Evolutionary conservation across 805 yeast genomes (phyloP).

Genomic region (Candida incommunis): DNA sequence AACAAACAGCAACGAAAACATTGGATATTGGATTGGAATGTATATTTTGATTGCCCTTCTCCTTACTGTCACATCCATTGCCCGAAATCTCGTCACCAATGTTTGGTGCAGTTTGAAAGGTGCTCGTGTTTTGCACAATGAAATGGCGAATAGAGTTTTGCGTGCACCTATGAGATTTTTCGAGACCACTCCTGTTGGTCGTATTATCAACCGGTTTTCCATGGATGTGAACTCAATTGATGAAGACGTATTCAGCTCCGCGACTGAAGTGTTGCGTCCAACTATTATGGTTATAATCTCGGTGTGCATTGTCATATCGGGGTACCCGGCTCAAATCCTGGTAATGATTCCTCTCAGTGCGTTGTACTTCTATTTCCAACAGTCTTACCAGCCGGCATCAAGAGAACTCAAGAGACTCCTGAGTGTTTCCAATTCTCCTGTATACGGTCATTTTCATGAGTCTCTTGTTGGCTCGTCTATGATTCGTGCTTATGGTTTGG

Average conservation of each 20-base stretch:
- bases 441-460: constrained; percentile 76
- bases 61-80: constrained; percentile 16
- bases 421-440: constrained; percentile 58
- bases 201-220: constrained; percentile 81
- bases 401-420: constrained; percentile 68
- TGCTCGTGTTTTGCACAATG: constrained; percentile 36
- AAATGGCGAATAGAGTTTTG: constrained; percentile 60
- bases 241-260: constrained; percentile 27
- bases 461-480: constrained; percentile 66
- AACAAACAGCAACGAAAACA: constrained; percentile 49
- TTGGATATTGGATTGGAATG: constrained; percentile 47
- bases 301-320: constrained; percentile 36
- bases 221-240: constrained; percentile 84
- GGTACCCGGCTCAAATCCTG: not conserved
- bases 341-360: constrained; percentile 53
- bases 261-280: constrained; percentile 26
- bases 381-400: constrained; percentile 51
- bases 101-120: constrained; percentile 24
- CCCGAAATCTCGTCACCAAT: not conserved
- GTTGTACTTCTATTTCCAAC: constrained; percentile 57
- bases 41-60: constrained; percentile 53
- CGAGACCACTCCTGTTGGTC: constrained; percentile 91
- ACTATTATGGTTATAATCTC: constrained; percentile 69
- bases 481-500: constrained; percentile 62
- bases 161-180: constrained; percentile 92